Evolutionary conservation across 2,329 filamentous ascomycete genomes (phyloP).

Genomic region (Verticillium zaregamsianum): DNA sequence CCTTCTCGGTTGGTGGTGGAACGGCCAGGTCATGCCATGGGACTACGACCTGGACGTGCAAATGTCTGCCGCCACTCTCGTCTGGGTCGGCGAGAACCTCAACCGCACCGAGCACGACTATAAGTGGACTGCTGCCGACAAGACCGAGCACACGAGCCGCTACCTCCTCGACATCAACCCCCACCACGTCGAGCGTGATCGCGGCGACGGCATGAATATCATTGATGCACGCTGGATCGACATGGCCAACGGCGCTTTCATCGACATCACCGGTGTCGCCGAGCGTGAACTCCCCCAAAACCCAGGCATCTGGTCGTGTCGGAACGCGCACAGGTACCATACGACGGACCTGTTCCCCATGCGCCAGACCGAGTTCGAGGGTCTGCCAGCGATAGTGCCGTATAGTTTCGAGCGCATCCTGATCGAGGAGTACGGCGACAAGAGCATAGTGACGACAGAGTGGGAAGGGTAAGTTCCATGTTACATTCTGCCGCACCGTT

Average conservation of each 20-base stretch:
- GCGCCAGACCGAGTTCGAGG: constrained; percentile 70
- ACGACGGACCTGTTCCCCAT: constrained; percentile 73
- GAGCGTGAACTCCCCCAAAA: constrained; percentile 56
- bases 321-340: constrained; percentile 71
- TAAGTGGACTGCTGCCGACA: constrained; percentile 37
- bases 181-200: constrained; percentile 55
- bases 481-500: constrained; percentile 1
- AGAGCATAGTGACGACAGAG: constrained; percentile 55
- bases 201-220: constrained; percentile 68
- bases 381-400: constrained; percentile 65
- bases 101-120: constrained; percentile 67
- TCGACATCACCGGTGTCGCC: constrained; percentile 76
- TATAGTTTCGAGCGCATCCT: constrained; percentile 64
- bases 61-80: constrained; percentile 63
- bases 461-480: constrained; percentile 53
- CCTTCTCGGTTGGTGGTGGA: constrained; percentile 88
- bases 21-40: constrained; percentile 72
- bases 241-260: constrained; percentile 68
- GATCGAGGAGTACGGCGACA: constrained; percentile 60
- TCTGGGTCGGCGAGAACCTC: constrained; percentile 58
- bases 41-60: constrained; percentile 84
- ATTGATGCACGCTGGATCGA: constrained; percentile 87
- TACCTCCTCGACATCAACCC: constrained; percentile 80
- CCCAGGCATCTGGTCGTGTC: constrained; percentile 72
- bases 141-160: constrained; percentile 33